phyloP scores from a whole-genome alignment of 768 basidiomycete species.

The Fomitopsis serialis region DNA sequence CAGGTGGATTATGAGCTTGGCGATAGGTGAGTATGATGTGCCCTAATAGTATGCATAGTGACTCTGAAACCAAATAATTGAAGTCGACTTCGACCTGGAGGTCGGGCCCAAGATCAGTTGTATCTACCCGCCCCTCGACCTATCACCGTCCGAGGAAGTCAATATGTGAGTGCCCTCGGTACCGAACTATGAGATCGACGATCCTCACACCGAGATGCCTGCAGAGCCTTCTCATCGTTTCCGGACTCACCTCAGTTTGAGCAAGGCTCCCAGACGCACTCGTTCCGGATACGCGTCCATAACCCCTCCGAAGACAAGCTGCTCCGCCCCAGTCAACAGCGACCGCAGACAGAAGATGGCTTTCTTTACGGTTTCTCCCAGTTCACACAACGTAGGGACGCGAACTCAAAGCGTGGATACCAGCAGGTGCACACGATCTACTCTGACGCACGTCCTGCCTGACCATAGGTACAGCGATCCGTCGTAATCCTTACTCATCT shows the following conservation, averaged over 20 bases:
- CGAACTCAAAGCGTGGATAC: conserved; percentile 70
- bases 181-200: neutral
- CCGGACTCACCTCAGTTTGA: conserved; percentile 86
- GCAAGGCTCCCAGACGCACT: conserved; percentile 79
- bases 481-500: conserved; percentile 78
- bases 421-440: conserved; percentile 46
- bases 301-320: conserved; percentile 14
- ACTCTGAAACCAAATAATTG: no score
- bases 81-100: conserved; percentile 90
- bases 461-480: conserved; percentile 47
- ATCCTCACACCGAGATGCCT: neutral
- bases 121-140: conserved; percentile 59
- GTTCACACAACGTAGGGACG: conserved; percentile 68
- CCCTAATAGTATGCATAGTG: neutral
- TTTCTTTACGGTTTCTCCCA: conserved; percentile 76
- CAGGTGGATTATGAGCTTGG: conserved; percentile 51
- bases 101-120: conserved; percentile 74
- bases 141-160: conserved; percentile 65
- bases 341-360: conserved; percentile 47
- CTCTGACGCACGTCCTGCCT: neutral
- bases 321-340: conserved; percentile 20
- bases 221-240: conserved; percentile 86
- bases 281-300: conserved; percentile 71
- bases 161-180: conserved; percentile 59
- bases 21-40: conserved; percentile 43